These are phyloP conservation scores for Rhizopus stolonifer DNA, from an alignment of 371 early-diverging fungal species.

Conservation along the genomic window DNA sequence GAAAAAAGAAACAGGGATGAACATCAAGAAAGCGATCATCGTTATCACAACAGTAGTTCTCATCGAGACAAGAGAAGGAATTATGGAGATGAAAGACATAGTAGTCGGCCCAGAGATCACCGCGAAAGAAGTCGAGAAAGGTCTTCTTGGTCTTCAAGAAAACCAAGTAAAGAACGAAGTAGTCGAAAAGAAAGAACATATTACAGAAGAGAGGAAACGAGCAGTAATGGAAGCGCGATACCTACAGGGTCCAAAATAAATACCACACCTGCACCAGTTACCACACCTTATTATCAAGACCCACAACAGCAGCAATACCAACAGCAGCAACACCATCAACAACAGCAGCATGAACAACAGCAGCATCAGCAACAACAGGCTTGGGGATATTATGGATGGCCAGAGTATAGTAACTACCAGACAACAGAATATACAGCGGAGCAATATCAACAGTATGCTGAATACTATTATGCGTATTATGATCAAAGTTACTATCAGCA, in stretches of 20 bases:
- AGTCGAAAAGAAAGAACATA: conserved; percentile 13
- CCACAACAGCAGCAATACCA: conserved; percentile 5
- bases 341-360: conserved; percentile 2
- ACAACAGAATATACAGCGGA: conserved; percentile 22
- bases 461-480: conserved; percentile 27
- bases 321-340: conserved; percentile 7
- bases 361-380: conserved; percentile 16
- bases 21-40: conserved; percentile 13
- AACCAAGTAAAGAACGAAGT: conserved; percentile 19
- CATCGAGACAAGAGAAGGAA: conserved; percentile 29
- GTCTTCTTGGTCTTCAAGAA: conserved; percentile 16
- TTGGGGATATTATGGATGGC: conserved; percentile 29
- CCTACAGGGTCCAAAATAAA: conserved; percentile 21
- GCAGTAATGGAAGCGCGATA: background rate
- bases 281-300: conserved; percentile 26
- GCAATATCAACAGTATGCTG: conserved; percentile 30
- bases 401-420: conserved; percentile 22
- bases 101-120: conserved; percentile 2
- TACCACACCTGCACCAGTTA: conserved; percentile 10
- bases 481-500: background rate
- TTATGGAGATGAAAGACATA: conserved; percentile 20
- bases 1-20: conserved; percentile 34
- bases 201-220: conserved; percentile 12
- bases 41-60: conserved; percentile 6
- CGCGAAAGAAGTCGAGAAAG: conserved; percentile 18